phyloP scores from a whole-genome alignment of 148 eudicot genomes.

The Gaultheria prostrata region DNA sequence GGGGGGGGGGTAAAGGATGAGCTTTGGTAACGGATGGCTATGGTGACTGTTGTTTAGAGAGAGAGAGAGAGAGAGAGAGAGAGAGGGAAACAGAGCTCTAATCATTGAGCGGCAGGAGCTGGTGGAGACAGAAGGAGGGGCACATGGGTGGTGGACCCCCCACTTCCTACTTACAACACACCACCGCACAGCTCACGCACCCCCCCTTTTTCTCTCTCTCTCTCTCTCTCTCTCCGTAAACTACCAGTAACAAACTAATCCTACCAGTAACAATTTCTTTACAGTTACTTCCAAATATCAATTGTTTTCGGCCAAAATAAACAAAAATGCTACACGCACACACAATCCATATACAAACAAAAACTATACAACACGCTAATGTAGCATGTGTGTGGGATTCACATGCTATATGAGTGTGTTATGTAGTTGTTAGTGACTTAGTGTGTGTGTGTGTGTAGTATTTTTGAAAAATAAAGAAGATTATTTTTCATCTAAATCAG shows the following conservation, averaged over 20 bases:
- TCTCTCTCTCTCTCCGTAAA: background rate
- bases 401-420: no score
- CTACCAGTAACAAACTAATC: background rate
- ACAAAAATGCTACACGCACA: no score
- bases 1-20: background rate
- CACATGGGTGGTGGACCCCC: conserved; percentile 72
- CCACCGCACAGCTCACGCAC: conserved; percentile 12
- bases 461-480: no score
- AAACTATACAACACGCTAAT: no score
- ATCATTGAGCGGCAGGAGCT: conserved; percentile 65
- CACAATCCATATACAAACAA: no score
- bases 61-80: conserved; percentile 14
- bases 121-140: conserved; percentile 86
- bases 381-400: no score
- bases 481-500: no score
- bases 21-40: background rate
- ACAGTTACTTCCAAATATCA: no score
- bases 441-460: no score
- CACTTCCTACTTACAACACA: background rate
- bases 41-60: background rate
- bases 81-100: conserved; percentile 25
- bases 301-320: no score
- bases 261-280: no score
- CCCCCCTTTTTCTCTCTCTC: background rate
- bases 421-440: no score